phyloP scores from a whole-genome alignment of 352 stramenopile species.

The Globisporangium iwayamae region DNA sequence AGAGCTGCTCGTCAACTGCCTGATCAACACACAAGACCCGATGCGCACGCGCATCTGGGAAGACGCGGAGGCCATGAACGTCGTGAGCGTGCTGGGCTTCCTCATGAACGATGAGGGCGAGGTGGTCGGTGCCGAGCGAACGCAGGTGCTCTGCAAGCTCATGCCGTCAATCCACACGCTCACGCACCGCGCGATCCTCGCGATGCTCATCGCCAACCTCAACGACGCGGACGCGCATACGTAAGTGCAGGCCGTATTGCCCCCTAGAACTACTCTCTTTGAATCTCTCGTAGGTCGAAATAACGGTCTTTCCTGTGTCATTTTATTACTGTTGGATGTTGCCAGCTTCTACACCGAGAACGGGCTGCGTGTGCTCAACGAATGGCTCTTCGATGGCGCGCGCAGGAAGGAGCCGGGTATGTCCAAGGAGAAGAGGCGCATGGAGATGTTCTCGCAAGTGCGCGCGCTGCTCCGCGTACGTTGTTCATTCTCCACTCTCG shows the following conservation, averaged over 20 bases:
- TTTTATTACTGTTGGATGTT: not conserved
- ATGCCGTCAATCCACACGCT: constrained; percentile 82
- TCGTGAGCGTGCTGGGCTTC: constrained; percentile 79
- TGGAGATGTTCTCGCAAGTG: constrained; percentile 78
- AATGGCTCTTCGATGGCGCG: constrained; percentile 58
- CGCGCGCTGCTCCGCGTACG: constrained; percentile 61
- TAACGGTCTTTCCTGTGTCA: not conserved
- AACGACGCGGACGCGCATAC: constrained; percentile 67
- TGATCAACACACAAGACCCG: not conserved
- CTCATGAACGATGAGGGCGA: constrained; percentile 82
- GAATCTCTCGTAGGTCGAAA: too few relatives aligned
- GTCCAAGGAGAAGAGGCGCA: constrained; percentile 59
- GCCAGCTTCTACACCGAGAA: constrained; percentile 71
- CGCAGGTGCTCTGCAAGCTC: constrained; percentile 76
- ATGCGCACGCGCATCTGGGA: constrained; percentile 82
- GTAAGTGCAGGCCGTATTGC: constrained; percentile 23
- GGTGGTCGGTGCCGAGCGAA: constrained; percentile 66
- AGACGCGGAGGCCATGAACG: constrained; percentile 67
- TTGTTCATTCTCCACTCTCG: not conserved
- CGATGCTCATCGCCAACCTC: constrained; percentile 66
- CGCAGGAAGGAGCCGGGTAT: constrained; percentile 31
- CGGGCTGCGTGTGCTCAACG: constrained; percentile 69
- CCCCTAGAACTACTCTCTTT: too few relatives aligned
- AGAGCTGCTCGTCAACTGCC: not conserved
- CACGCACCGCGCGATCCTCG: constrained; percentile 72